phyloP scores from a whole-genome alignment of 345 rosid species.

The Eutrema yunnanense region DNA sequence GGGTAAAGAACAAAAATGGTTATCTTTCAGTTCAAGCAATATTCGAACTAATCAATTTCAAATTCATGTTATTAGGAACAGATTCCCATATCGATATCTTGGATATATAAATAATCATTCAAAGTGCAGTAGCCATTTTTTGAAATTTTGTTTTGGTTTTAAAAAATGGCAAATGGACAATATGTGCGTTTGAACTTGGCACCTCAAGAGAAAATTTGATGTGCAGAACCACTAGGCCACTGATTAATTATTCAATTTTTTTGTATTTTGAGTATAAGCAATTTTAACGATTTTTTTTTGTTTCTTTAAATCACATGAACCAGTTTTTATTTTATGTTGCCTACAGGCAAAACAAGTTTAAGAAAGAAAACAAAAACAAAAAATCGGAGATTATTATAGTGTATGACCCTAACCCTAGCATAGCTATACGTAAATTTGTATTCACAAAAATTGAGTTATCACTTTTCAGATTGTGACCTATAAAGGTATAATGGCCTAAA shows the following conservation, averaged over 20 bases:
- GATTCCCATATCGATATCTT: not conserved
- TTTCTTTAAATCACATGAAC: not conserved
- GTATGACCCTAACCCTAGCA: not conserved
- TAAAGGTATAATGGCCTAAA: not conserved
- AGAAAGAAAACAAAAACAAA: not conserved
- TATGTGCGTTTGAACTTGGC: too few relatives aligned
- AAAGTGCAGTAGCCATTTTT: not conserved
- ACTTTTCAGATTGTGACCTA: conserved; percentile 4
- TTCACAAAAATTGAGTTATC: conserved; percentile 1
- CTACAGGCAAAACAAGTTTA: not conserved
- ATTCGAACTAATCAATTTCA: conserved; percentile 13
- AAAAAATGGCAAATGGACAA: too few relatives aligned
- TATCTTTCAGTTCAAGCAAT: conserved; percentile 17
- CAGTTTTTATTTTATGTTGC: not conserved
- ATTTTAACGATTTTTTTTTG: not conserved
- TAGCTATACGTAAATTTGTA: not conserved
- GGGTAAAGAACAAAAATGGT: conserved; percentile 1
- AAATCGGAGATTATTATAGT: not conserved
- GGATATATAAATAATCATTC: not conserved
- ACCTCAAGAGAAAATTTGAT: too few relatives aligned
- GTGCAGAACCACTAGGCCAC: too few relatives aligned
- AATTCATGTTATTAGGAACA: not conserved
- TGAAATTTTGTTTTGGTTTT: not conserved
- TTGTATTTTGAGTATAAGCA: not conserved
- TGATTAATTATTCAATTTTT: too few relatives aligned